Base-by-base conservation (phyloP, 768 basidiomycete genomes). In the Mycena chlorophos region DNA sequence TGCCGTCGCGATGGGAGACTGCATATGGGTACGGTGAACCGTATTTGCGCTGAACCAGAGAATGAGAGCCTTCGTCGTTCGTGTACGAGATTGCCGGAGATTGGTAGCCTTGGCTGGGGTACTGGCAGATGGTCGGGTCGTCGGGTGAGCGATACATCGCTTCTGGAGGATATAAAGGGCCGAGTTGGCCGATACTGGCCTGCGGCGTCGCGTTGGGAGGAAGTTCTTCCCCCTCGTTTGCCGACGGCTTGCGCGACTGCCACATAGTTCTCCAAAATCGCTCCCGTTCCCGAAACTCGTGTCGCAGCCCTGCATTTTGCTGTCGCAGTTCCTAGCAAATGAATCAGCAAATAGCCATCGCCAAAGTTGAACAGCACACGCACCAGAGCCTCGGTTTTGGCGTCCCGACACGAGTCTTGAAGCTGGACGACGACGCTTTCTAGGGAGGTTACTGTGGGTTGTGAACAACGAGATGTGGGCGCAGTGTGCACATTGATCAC, bases 361-460 rank as follows among this genome's bases (percentile, higher is more conserved):
- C 31, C 8, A 34, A 34, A 34, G 17, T 34, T 34, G 17, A 34
- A 34, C 31, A 34, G 31, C 31, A 19, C 14, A 42, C 40, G 40
- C 22, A 27, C 20, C 22, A 25, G 69, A 31, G 77, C 75, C 62
- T 91, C 86, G 48, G 75, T 71, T 51, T 83, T 81, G 46, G 86
- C 75, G 60, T 88, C 85, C 58, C 86, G 79, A 68, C 85, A 87
- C 10, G 89, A 88, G 54, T 91, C 90, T 65, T 94, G 91, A 31
- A 94, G 80, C 60, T 89, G 86, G 23, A 91, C 70, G 52, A 94
- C 89, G 49, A 92, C 89, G n/a, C 83, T 83, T 70, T 93, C 91
- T 51, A 93, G 77, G 65, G 84, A 91, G 22, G 88, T 91, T 62
- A 93, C 90, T 88, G 52, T 48, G 30, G 39, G 48, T 45, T 27